Evolutionary conservation across 1,139 yeast species (phyloP), one percentile per base, ranked within the genome.

Genomic region (Yamadazyma membranifaciens): DNA sequence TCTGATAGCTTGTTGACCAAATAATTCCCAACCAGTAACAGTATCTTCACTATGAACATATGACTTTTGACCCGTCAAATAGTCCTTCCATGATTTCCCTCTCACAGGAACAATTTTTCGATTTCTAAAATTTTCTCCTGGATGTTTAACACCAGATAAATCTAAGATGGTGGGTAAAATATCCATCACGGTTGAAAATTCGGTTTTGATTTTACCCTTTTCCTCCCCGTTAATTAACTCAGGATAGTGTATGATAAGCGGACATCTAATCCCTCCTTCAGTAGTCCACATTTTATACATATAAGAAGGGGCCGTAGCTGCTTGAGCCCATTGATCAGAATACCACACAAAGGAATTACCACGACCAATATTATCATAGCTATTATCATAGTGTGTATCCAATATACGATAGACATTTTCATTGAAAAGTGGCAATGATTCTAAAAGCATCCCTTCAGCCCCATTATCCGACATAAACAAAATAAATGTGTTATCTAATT

Each of bases 241-340:
- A 1, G 78, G 79, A 40, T 64, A 63, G 42, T 63, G 67, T 2
- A 75, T 49, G 36, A 78, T 70, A 44, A 75, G 57, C 0, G 82
- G 83, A 51, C 79, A 73, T 27, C 76, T 65, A 30, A 78, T 76
- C 9, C 81, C 83, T 30, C 83, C 83, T 54, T 78, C 82, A 6
- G 59, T 69, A 1, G 79, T 65, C 73, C 78, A 75, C 61, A 62
- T 63, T 49, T 77, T 78, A 54, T 67, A 75, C 73, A 74, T 72
- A 40, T 68, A 62, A 31, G 70, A 62, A 4, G 82, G 82, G 2
- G 81, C 79, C 13, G 82, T 77, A 5, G 81, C 80, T n/a, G 82
- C 83, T 47, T 78, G 82, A 0, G 83, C 83, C 83, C 83, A 78
- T 50, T 78, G 73, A 43, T 78, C 80, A 1, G 77, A 73, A 46